Evolutionary conservation across 2,329 filamentous ascomycete species (phyloP), one percentile per base, ranked within the genome.

Genomic region (Penicillium glabrum): DNA sequence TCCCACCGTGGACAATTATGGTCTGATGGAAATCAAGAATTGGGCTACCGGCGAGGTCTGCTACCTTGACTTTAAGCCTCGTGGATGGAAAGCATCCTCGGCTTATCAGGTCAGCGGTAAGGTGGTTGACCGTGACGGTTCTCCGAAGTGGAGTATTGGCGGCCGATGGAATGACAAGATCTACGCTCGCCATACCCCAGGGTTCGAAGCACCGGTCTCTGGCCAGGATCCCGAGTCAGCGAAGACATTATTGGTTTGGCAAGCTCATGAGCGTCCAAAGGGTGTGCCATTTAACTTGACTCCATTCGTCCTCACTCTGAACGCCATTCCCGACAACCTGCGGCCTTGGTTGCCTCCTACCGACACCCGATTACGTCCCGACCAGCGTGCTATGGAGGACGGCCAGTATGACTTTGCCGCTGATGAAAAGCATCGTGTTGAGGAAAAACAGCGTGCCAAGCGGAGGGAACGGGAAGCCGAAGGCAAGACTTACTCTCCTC

Each of bases 81-180:
- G 93, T 58, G 95, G 95, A 19, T 99, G 95, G 95, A 97, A 95
- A 76, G 92, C 91, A 3, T 90, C 89, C 0, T 96, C 90, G 52
- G 93, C 93, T 1, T 97, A 93, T 74, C 89, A 96, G 67, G 88
- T 98, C 35, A 82, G 86, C 0, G 95, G 95, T 59, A 95, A 93
- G 75, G 89, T 97, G 4, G 81, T 93, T 50, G 93, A 95, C 68
- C 80, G 84, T 5, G 80, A 86, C 46, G 92, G 92, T n/a, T 85
- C 87, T 35, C 90, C 95, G 9, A 86, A 89, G 51, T 93, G 95
- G 84, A 93, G 89, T 71, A 86, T 99, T 59, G 95, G 93, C 41
- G 95, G 95, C 1, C 88, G 92, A 35, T 99, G 95, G 95, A 98
- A 98, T 74, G 95, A 96, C 71, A 96, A 93, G 76, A 88, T 99